A percentile compares a stretch with the other conserved stretches of the same genome.
Evolutionary conservation across 2,329 filamentous ascomycete genomes (phyloP).

Genomic region (Rhexocercosporidium sp.): DNA sequence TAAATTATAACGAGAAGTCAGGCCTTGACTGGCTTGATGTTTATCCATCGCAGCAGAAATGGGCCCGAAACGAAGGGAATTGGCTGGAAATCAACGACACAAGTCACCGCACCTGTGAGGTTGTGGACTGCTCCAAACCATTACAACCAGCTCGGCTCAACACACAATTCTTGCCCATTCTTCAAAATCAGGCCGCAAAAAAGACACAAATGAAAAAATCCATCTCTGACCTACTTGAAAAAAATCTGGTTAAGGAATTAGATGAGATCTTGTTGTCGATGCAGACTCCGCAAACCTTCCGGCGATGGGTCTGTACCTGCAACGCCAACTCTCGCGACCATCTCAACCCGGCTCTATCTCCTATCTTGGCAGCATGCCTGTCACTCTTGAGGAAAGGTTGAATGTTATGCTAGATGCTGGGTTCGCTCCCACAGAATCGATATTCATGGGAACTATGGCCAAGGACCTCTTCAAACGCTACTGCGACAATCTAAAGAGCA

Average conservation of each 20-base stretch:
- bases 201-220: conserved; percentile 49
- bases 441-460: conserved; percentile 54
- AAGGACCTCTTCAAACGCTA: conserved; percentile 25
- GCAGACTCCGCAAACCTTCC: no score
- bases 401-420: conserved; percentile 61
- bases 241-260: no score
- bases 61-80: conserved; percentile 55
- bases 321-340: conserved; percentile 47
- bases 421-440: conserved; percentile 57
- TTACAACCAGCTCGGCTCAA: conserved; percentile 64
- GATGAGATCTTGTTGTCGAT: no score
- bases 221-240: conserved; percentile 49
- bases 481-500: conserved; percentile 49
- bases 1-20: conserved; percentile 56
- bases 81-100: conserved; percentile 41
- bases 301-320: conserved; percentile 57
- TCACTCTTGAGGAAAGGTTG: conserved; percentile 52
- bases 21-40: conserved; percentile 68
- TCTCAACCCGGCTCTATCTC: conserved; percentile 32
- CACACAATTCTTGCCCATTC: conserved; percentile 69
- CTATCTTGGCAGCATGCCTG: conserved; percentile 34
- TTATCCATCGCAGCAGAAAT: conserved; percentile 72
- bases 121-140: conserved; percentile 54
- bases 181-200: conserved; percentile 64
- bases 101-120: conserved; percentile 68